Percentiles rank a stretch among this genome's conserved stretches.
These are phyloP conservation scores for Amphirosellinia nigrospora DNA, from an alignment of 495 filamentous ascomycete species.

Conservation along the genomic window DNA sequence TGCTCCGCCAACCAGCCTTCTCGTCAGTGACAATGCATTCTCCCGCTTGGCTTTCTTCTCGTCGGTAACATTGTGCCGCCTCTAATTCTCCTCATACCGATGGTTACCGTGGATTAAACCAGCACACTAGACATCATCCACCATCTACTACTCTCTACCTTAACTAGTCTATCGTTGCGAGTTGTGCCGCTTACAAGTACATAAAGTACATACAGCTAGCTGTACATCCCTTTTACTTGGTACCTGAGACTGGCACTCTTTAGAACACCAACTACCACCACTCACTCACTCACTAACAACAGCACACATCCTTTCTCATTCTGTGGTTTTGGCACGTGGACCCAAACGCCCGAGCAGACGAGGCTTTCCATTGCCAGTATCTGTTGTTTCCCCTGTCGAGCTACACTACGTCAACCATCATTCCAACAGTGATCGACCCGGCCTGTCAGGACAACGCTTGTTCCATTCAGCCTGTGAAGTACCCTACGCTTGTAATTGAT, in stretches of 20 bases:
- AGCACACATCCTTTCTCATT: slow-evolving; percentile 16
- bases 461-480: neutral
- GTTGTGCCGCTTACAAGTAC: slow-evolving; percentile 15
- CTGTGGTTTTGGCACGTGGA: slow-evolving; percentile 21
- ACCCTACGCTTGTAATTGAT: slow-evolving; percentile 1
- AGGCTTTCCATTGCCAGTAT: slow-evolving; percentile 4
- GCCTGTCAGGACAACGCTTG: slow-evolving; percentile 11
- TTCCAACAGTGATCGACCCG: neutral
- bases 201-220: slow-evolving; percentile 12
- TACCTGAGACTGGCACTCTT: neutral
- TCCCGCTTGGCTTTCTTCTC: slow-evolving; percentile 19
- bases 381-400: slow-evolving; percentile 1
- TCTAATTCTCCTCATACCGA: slow-evolving; percentile 14
- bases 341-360: neutral
- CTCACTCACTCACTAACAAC: slow-evolving; percentile 22
- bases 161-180: slow-evolving; percentile 13
- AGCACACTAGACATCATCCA: slow-evolving; percentile 3
- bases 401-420: neutral
- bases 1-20: slow-evolving; percentile 23
- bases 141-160: neutral
- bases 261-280: slow-evolving; percentile 18
- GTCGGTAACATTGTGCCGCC: slow-evolving; percentile 9
- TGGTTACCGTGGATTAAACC: slow-evolving; percentile 8
- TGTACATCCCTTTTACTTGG: slow-evolving; percentile 12
- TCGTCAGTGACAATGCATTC: slow-evolving; percentile 12